phyloP scores from a whole-genome alignment of 495 filamentous ascomycete genomes.

The Bryoglossum gracile region DNA sequence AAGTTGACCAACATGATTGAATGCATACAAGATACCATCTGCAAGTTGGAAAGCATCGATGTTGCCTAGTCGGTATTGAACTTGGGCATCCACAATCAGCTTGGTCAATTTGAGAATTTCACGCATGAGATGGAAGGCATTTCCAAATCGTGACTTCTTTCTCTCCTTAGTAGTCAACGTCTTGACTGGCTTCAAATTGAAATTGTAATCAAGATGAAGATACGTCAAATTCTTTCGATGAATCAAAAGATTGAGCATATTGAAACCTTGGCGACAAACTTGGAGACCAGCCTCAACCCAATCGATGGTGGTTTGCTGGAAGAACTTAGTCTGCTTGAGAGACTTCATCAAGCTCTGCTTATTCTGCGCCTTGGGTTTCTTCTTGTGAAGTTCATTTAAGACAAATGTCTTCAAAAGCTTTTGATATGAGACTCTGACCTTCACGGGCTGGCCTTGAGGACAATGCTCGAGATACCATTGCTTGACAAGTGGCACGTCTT shows the following conservation, averaged over 20 bases:
- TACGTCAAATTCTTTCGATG: constrained; percentile 99
- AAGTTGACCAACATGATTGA: constrained; percentile 98
- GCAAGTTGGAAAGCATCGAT: constrained; percentile 99
- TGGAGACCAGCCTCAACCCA: constrained; percentile 99
- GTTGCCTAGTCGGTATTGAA: constrained; percentile 95
- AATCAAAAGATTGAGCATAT: constrained; percentile 98
- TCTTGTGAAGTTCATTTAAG: constrained; percentile 93
- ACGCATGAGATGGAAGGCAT: constrained; percentile 98
- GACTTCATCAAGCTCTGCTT: constrained; percentile 88
- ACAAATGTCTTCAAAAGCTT: constrained; percentile 96
- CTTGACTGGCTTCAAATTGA: constrained; percentile 99
- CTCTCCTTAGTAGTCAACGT: constrained; percentile 98
- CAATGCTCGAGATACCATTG: constrained; percentile 98
- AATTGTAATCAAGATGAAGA: constrained; percentile 98
- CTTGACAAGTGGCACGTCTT: constrained; percentile 96
- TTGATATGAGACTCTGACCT: constrained; percentile 98
- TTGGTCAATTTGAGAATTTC: constrained; percentile 98
- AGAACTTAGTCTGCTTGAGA: constrained; percentile 94
- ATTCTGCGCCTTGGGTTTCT: constrained; percentile 86
- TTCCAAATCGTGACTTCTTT: constrained; percentile 99
- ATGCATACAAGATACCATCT: constrained; percentile 96
- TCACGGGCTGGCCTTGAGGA: constrained; percentile 87
- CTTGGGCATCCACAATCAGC: constrained; percentile 96
- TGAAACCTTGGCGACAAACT: constrained; percentile 97
- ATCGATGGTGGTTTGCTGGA: constrained; percentile 98